These are phyloP conservation scores for Fusarium equiseti DNA, from an alignment of 2,329 filamentous ascomycete species.

Conservation along the genomic window DNA sequence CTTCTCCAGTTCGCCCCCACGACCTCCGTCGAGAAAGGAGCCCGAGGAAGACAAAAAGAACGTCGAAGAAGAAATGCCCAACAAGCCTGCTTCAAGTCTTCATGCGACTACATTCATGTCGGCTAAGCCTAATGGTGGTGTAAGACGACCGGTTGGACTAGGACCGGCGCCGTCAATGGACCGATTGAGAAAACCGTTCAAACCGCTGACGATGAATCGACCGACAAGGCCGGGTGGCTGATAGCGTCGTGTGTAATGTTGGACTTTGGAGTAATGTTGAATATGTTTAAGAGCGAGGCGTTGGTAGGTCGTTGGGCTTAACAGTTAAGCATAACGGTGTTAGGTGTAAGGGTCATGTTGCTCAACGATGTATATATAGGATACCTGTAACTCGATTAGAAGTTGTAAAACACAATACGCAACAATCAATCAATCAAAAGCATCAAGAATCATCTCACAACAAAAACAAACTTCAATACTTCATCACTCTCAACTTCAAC, in stretches of 20 bases:
- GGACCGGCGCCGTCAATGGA: slow-evolving; percentile 63
- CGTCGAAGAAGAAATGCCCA: slow-evolving; percentile 46
- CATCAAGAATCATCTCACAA: background rate
- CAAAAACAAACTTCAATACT: background rate
- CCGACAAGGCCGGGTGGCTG: slow-evolving; percentile 46
- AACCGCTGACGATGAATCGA: slow-evolving; percentile 66
- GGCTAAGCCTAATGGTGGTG: slow-evolving; percentile 52
- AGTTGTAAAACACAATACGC: slow-evolving; percentile 6
- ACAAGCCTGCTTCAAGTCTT: slow-evolving; percentile 57
- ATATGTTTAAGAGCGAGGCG: slow-evolving; percentile 21
- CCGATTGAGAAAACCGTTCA: slow-evolving; percentile 67
- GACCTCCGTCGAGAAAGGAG: slow-evolving; percentile 44
- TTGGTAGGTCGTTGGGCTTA: slow-evolving; percentile 25
- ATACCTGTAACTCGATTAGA: background rate
- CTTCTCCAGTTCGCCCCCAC: slow-evolving; percentile 69
- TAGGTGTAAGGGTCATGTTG: background rate
- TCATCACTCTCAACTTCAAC: background rate
- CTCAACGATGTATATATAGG: slow-evolving; percentile 28
- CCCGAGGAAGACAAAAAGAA: slow-evolving; percentile 41
- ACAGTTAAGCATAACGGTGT: slow-evolving; percentile 44
- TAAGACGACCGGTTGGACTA: slow-evolving; percentile 61
- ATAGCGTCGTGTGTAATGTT: slow-evolving; percentile 19
- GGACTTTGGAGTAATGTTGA: slow-evolving; percentile 1
- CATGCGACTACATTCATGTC: slow-evolving; percentile 65
- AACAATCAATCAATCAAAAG: slow-evolving; percentile 3